Base-by-base conservation (phyloP, 176 grass and related monocot genomes). In the Aechmea fasciata region DNA sequence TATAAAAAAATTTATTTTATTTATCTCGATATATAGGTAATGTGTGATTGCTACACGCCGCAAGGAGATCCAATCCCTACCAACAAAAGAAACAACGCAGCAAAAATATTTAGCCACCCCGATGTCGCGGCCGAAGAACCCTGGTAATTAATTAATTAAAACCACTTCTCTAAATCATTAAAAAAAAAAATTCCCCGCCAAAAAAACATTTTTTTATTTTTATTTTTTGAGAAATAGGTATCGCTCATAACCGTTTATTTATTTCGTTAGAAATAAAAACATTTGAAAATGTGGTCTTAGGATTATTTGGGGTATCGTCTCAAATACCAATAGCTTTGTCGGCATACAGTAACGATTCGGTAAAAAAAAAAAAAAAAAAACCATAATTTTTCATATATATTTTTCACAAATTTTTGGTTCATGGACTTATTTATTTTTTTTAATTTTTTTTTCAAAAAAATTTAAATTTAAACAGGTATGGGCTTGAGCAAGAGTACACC, bases 401-500 rank as follows among this genome's bases (percentile, higher is more conserved):
- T 7, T 41, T 41, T 41, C 33, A 41, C 4, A 41, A 7, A 1
- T 59, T 15, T 17, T 19, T 17, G 14, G 54, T 57, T 57, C 1
- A 57, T 57, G 54, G n/a, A 13, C 2, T 57, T 10, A 19, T 5
- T 5, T 59, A 59, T 59, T 59, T 59, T 59, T 59, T 17, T 9
- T 59, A 17, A 9, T 57, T 8, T 18, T 57, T 18, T 57, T 3
- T 57, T 57, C 1, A 26, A 26, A 26, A 2, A 2, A 41, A 41
- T 6, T 62, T 80, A 78, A 66, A 82, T 78, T 64, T 53, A 77
- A 76, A 88, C 73, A 96, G 91, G 91, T 96, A 91, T 70, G 91
- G 91, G 51, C 85, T 96, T 66, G 91, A 96, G 85, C 91, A 96
- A 81, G 91, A 96, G 85, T 96, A 91, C 81, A 96, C 91, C 15